Conservation (phyloP, 805 yeast genomes). For the Hemisphaericaspora nanyangensis region DNA sequence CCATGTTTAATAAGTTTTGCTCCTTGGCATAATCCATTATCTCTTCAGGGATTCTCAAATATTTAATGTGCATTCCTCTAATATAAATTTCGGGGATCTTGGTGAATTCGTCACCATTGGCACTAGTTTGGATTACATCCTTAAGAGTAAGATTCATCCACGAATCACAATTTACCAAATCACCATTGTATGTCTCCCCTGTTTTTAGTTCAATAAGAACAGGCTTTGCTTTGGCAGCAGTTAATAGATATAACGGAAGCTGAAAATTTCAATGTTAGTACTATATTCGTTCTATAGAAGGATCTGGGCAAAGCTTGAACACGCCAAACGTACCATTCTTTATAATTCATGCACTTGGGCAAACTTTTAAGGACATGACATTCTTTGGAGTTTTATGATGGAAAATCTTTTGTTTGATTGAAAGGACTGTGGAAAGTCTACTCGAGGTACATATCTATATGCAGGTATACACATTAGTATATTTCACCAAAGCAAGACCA, state of each 20-base stretch:
- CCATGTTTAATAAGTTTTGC: conserved; percentile 50
- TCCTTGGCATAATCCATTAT: conserved; percentile 74
- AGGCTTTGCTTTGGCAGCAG: conserved; percentile 86
- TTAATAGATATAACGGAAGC: conserved; percentile 89
- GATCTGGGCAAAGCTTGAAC: not conserved
- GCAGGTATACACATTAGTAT: no score
- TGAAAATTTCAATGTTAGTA: conserved; percentile 21
- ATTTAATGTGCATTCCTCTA: conserved; percentile 81
- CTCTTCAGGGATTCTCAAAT: conserved; percentile 68
- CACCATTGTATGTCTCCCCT: conserved; percentile 87
- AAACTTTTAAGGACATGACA: no score
- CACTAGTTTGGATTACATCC: conserved; percentile 67
- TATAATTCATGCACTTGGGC: no score
- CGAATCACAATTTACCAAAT: conserved; percentile 79
- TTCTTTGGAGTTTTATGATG: not conserved
- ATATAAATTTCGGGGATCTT: conserved; percentile 74
- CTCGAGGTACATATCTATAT: no score
- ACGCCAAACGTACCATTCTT: not conserved
- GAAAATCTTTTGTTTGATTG: no score
- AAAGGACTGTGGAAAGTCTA: no score
- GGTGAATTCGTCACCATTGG: conserved; percentile 56
- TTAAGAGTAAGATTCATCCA: conserved; percentile 92
- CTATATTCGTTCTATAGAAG: no score
- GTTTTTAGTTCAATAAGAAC: conserved; percentile 85
- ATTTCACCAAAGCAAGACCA: no score